These are phyloP conservation scores for Phytophthora meadii DNA, from an alignment of 352 stramenopile species.

Conservation along the genomic window DNA sequence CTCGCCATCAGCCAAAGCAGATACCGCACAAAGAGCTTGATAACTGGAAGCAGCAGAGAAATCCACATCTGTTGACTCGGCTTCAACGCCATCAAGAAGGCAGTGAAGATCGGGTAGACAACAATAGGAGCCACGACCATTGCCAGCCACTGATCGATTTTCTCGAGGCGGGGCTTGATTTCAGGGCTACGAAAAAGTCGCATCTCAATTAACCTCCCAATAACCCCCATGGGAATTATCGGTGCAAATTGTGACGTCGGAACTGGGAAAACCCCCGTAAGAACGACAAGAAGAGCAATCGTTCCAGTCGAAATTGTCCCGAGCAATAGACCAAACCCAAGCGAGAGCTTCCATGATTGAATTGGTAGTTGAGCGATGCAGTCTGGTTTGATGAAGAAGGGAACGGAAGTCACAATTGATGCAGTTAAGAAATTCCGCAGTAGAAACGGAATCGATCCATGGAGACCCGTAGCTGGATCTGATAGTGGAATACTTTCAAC, in stretches of 20 bases:
- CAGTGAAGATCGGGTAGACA: slow-evolving; percentile 39
- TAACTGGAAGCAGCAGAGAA: slow-evolving; percentile 35
- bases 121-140: slow-evolving; percentile 34
- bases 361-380: slow-evolving; percentile 29
- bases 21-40: slow-evolving; percentile 37
- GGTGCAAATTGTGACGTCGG: slow-evolving; percentile 34
- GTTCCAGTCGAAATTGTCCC: slow-evolving; percentile 18
- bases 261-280: slow-evolving; percentile 36
- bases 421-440: slow-evolving; percentile 24
- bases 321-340: slow-evolving; percentile 18
- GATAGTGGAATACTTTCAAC: slow-evolving; percentile 36
- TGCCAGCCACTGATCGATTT: slow-evolving; percentile 15
- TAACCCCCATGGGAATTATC: slow-evolving; percentile 15
- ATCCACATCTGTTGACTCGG: slow-evolving; percentile 27
- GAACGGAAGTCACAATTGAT: slow-evolving; percentile 1
- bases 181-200: slow-evolving; percentile 1
- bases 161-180: slow-evolving; percentile 4
- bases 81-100: slow-evolving; percentile 36
- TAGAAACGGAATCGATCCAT: slow-evolving; percentile 25
- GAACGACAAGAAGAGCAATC: slow-evolving; percentile 19
- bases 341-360: slow-evolving; percentile 16
- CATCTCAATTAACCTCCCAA: slow-evolving; percentile 2
- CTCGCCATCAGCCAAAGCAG: slow-evolving; percentile 26
- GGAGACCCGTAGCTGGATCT: slow-evolving; percentile 11
- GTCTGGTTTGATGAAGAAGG: slow-evolving; percentile 17